Evolutionary conservation across 169 alveolate species (phyloP).

Genomic region (Cryptosporidium muris): DNA sequence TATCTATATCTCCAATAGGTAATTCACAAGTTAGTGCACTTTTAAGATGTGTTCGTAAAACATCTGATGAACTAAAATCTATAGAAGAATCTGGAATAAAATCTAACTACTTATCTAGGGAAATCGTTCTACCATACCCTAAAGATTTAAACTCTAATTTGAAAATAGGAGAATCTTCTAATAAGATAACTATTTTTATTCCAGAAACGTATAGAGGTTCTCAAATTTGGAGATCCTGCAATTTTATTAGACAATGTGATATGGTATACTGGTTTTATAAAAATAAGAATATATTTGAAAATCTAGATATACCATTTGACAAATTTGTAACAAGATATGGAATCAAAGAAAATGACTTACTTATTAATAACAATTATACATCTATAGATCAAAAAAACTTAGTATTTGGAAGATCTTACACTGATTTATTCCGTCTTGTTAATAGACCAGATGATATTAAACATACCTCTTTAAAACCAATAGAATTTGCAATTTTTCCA

Average conservation of each 20-base stretch:
- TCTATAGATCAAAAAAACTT: not conserved
- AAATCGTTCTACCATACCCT: slow-evolving; percentile 2
- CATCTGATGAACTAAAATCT: too few relatives aligned
- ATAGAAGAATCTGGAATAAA: slow-evolving; percentile 1
- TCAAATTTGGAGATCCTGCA: slow-evolving; percentile 57
- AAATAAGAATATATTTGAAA: not conserved
- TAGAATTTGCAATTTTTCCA: not conserved
- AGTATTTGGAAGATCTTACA: not conserved
- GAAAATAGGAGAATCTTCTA: not conserved
- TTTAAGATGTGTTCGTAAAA: not conserved
- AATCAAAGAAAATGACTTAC: not conserved
- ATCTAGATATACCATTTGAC: slow-evolving; percentile 4
- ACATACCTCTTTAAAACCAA: slow-evolving; percentile 5
- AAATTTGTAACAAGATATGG: slow-evolving; percentile 20
- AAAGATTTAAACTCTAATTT: not conserved
- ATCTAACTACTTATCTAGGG: slow-evolving; percentile 5
- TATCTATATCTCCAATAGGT: slow-evolving; percentile 37
- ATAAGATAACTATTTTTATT: slow-evolving; percentile 20
- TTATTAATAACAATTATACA: not conserved
- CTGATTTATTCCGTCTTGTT: not conserved
- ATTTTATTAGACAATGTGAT: slow-evolving; percentile 48
- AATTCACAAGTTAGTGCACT: not conserved
- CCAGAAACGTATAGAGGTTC: slow-evolving; percentile 56
- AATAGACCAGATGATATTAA: not conserved
- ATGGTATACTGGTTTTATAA: not conserved